Percentiles rank a stretch among this genome's conserved stretches.
These are phyloP conservation scores for Microdochium bolleyi DNA, from an alignment of 2,329 filamentous ascomycete species.

Conservation along the genomic window DNA sequence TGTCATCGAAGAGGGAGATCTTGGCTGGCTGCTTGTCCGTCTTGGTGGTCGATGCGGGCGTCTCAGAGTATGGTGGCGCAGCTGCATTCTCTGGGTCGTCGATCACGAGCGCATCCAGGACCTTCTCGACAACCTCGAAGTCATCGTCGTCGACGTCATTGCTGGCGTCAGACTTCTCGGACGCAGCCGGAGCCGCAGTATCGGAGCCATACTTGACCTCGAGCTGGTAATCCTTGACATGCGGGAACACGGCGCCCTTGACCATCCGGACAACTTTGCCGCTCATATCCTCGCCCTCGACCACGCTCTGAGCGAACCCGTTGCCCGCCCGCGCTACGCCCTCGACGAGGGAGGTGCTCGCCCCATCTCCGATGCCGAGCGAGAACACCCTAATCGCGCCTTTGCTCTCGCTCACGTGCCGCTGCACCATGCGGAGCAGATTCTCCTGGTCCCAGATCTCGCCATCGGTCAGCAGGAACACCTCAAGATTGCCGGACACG, in stretches of 20 bases:
- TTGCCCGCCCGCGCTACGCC: slow-evolving; percentile 45
- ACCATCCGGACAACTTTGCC: slow-evolving; percentile 67
- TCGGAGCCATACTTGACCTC: slow-evolving; percentile 48
- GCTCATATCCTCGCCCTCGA: slow-evolving; percentile 56
- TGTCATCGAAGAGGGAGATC: slow-evolving; percentile 10
- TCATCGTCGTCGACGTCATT: slow-evolving; percentile 30
- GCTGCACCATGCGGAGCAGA: slow-evolving; percentile 36
- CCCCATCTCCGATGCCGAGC: slow-evolving; percentile 42
- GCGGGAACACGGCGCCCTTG: slow-evolving; percentile 59
- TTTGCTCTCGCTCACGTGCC: slow-evolving; percentile 27
- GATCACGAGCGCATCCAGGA: slow-evolving; percentile 44
- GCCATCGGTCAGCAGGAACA: slow-evolving; percentile 50
- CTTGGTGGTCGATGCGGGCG: slow-evolving; percentile 2
- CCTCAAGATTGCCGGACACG: slow-evolving; percentile 31
- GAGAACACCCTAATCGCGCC: slow-evolving; percentile 43
- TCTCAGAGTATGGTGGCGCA: slow-evolving; percentile 12
- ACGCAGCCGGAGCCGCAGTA: background rate
- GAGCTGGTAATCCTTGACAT: slow-evolving; percentile 55
- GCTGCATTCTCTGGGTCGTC: slow-evolving; percentile 26
- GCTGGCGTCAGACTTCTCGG: background rate
- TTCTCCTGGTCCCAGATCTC: slow-evolving; percentile 38
- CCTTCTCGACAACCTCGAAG: slow-evolving; percentile 55
- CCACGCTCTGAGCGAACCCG: slow-evolving; percentile 55
- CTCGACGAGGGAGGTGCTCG: slow-evolving; percentile 45
- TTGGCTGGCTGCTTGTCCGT: background rate